Percentiles rank a stretch among this genome's conserved stretches.
Evolutionary conservation across 78 protist genomes (phyloP).

Genomic region (Dictyostelium intermedium): DNA sequence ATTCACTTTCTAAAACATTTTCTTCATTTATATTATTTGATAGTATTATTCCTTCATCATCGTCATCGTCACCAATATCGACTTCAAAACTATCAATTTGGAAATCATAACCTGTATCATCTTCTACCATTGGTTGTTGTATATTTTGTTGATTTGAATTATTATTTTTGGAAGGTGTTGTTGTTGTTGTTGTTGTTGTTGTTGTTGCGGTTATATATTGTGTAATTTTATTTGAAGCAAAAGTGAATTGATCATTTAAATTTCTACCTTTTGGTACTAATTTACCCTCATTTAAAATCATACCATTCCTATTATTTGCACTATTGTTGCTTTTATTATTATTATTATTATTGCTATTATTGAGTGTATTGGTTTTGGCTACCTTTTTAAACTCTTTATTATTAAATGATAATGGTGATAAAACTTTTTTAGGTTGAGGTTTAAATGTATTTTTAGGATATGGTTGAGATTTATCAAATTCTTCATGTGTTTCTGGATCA

Average conservation of each 20-base stretch:
- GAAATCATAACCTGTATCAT: not conserved
- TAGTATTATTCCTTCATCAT: not conserved
- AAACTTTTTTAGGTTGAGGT: conserved; percentile 40
- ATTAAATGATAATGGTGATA: not conserved
- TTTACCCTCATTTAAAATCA: conserved; percentile 8
- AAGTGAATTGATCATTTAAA: not conserved
- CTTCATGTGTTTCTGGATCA: conserved; percentile 20
- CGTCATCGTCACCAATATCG: not conserved
- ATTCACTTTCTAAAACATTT: not conserved
- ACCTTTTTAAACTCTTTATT: not conserved
- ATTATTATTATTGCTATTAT: not conserved
- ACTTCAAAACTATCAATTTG: conserved; percentile 11
- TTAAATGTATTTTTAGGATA: conserved; percentile 2
- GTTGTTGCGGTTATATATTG: not conserved
- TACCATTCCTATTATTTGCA: not conserved
- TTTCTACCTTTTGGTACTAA: not conserved
- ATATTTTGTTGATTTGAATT: not conserved
- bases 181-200: not conserved
- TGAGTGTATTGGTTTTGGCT: not conserved
- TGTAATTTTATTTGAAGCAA: conserved; percentile 3
- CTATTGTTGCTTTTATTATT: not conserved
- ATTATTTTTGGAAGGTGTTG: not conserved
- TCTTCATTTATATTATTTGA: not conserved
- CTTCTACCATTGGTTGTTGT: not conserved
- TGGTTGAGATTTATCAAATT: not conserved